Conservation (phyloP, 306 rosid genomes). For the Inga oerstediana region DNA sequence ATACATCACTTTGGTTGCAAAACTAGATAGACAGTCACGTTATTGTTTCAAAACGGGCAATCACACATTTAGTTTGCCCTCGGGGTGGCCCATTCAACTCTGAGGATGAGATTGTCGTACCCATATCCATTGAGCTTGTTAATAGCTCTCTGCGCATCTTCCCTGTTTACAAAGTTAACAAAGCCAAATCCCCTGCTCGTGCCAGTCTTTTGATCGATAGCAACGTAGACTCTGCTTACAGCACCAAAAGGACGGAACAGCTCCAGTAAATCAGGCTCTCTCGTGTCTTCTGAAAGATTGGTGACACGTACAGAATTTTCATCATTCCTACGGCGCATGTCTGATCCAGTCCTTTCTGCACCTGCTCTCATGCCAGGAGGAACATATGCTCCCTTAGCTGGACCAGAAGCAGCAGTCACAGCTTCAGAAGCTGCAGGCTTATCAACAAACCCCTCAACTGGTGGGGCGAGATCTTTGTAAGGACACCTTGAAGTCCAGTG, state of each 20-base stretch:
- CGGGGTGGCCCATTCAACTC: conserved; percentile 63
- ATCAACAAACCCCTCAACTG: conserved; percentile 57
- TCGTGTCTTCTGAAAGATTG: conserved; percentile 92
- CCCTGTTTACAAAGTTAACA: conserved; percentile 90
- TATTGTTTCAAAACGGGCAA: neutral
- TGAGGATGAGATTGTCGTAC: conserved; percentile 66
- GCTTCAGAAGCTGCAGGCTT: conserved; percentile 60
- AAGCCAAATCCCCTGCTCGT: conserved; percentile 96
- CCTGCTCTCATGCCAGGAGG: conserved; percentile 86
- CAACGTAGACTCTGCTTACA: conserved; percentile 91
- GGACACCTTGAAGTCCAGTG: conserved; percentile 99
- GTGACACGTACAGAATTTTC: conserved; percentile 97
- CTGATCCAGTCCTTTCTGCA: conserved; percentile 70
- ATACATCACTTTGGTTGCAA: conserved; percentile 12
- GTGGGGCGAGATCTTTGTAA: conserved; percentile 81
- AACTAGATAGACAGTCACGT: conserved; percentile 24
- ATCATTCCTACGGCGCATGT: conserved; percentile 92
- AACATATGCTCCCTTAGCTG: conserved; percentile 70
- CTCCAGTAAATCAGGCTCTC: conserved; percentile 91
- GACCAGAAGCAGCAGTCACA: conserved; percentile 37
- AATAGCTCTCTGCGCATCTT: conserved; percentile 94
- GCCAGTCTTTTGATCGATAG: conserved; percentile 85
- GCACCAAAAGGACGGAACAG: conserved; percentile 91
- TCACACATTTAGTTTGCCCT: conserved; percentile 34
- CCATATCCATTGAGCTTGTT: conserved; percentile 95